Percentiles rank a stretch among this genome's conserved stretches.
Conservation (phyloP, 108 stramenopile species). For the Pseudonitzschia multistriata region DNA sequence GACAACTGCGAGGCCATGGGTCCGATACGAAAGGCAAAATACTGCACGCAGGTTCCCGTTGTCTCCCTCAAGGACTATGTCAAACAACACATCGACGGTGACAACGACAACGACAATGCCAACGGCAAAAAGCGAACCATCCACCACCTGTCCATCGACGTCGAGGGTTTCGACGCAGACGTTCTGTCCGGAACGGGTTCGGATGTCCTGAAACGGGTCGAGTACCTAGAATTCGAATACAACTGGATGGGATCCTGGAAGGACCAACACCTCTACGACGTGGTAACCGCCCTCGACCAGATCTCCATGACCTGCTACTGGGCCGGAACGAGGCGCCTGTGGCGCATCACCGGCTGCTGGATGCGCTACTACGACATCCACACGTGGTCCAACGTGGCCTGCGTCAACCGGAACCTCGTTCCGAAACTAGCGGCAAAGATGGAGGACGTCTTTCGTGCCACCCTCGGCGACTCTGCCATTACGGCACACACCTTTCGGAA, state of each 20-base stretch:
- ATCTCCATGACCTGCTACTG: conserved; percentile 41
- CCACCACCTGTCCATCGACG: conserved; percentile 46
- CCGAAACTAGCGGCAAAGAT: conserved; percentile 38
- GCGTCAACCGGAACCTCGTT: conserved; percentile 48
- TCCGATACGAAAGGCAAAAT: not conserved
- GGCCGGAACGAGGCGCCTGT: conserved; percentile 40
- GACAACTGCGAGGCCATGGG: conserved; percentile 19
- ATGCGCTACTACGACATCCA: conserved; percentile 38
- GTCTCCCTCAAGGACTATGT: conserved; percentile 32
- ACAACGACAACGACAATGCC: not conserved
- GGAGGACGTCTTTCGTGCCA: conserved; percentile 50
- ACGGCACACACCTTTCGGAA: too few species aligned
- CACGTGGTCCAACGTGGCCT: conserved; percentile 71
- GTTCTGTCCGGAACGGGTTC: conserved; percentile 31
- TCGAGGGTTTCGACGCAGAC: conserved; percentile 47
- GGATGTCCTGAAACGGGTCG: conserved; percentile 16
- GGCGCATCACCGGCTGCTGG: conserved; percentile 57
- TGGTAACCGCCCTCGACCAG: conserved; percentile 15
- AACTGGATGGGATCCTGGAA: conserved; percentile 35
- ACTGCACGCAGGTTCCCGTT: conserved; percentile 35
- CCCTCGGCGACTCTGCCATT: not conserved
- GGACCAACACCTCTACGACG: not conserved
- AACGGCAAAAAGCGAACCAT: not conserved
- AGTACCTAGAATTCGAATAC: conserved; percentile 56
- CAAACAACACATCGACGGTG: not conserved